Evolutionary conservation across 2,329 filamentous ascomycete genomes (phyloP).

Genomic region (Neurospora sp.): DNA sequence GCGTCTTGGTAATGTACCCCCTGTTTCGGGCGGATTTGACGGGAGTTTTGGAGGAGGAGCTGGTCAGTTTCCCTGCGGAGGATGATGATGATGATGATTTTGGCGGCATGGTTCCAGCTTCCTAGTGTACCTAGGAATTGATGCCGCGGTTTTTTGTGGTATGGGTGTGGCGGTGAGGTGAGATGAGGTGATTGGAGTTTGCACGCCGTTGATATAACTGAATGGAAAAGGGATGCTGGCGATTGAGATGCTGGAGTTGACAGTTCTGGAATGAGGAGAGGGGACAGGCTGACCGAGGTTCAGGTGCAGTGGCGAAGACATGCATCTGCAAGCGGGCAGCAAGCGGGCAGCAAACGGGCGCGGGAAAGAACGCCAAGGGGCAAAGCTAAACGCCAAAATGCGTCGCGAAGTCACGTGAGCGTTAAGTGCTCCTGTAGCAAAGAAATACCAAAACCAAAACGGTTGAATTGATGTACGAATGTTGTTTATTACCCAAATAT

Average conservation of each 20-base stretch:
- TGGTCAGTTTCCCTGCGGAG: background rate
- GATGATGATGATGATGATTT: background rate
- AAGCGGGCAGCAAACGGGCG: background rate
- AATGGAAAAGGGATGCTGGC: background rate
- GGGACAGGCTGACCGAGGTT: background rate
- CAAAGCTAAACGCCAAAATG: background rate
- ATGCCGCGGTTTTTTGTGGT: background rate
- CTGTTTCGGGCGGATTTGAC: slow-evolving; percentile 8
- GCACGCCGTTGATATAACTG: background rate
- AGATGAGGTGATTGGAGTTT: background rate
- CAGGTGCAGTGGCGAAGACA: background rate
- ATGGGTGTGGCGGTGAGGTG: background rate
- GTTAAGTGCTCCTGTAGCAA: background rate
- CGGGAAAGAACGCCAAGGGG: background rate
- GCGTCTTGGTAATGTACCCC: slow-evolving; percentile 1
- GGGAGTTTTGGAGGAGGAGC: background rate
- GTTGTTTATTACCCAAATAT: background rate
- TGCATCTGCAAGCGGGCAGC: background rate
- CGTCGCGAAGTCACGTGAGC: background rate
- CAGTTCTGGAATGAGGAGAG: background rate
- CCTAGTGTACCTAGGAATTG: background rate
- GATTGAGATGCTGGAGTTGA: background rate
- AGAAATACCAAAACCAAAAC: background rate
- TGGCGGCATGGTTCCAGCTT: background rate
- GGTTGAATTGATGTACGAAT: background rate